Conservation (phyloP, 1,139 yeast genomes). For the Zygotorulaspora mrakii region DNA sequence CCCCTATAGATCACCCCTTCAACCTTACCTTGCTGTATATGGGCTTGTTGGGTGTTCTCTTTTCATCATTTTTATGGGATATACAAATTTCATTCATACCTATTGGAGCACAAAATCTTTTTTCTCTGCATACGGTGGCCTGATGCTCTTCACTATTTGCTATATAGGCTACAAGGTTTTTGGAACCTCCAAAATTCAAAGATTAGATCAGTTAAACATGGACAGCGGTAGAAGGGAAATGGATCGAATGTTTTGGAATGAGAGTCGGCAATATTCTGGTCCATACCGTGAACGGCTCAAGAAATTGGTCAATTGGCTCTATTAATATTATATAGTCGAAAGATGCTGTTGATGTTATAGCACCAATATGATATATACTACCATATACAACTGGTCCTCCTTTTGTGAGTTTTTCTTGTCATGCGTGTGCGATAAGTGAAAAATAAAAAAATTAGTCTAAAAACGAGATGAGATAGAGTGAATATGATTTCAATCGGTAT, state of each 20-base stretch:
- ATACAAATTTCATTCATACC: slow-evolving; percentile 57
- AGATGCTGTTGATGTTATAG: too few relatives aligned
- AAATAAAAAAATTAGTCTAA: slow-evolving; percentile 5
- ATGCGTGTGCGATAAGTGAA: background rate
- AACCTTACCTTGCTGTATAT: slow-evolving; percentile 68
- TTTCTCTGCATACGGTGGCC: slow-evolving; percentile 65
- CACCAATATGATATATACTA: too few relatives aligned
- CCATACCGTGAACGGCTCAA: slow-evolving; percentile 34
- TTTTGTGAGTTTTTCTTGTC: too few relatives aligned
- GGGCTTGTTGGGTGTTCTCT: slow-evolving; percentile 53
- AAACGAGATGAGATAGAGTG: slow-evolving; percentile 16
- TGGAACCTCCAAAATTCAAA: slow-evolving; percentile 49
- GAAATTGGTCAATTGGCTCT: slow-evolving; percentile 27
- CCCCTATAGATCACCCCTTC: slow-evolving; percentile 73
- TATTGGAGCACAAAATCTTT: slow-evolving; percentile 64
- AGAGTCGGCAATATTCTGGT: slow-evolving; percentile 32
- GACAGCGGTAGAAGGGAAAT: slow-evolving; percentile 77
- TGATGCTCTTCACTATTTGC: slow-evolving; percentile 51
- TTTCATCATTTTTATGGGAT: slow-evolving; percentile 65
- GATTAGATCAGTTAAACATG: slow-evolving; percentile 66
- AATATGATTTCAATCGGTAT: background rate
- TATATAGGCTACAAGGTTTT: slow-evolving; percentile 55
- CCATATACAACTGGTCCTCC: too few relatives aligned
- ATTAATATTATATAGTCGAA: too few relatives aligned
- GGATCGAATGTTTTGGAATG: slow-evolving; percentile 51